Evolutionary conservation across 2,329 filamentous ascomycete genomes (phyloP), one percentile per base, ranked within the genome.

Genomic region (Colletotrichum aenigma): DNA sequence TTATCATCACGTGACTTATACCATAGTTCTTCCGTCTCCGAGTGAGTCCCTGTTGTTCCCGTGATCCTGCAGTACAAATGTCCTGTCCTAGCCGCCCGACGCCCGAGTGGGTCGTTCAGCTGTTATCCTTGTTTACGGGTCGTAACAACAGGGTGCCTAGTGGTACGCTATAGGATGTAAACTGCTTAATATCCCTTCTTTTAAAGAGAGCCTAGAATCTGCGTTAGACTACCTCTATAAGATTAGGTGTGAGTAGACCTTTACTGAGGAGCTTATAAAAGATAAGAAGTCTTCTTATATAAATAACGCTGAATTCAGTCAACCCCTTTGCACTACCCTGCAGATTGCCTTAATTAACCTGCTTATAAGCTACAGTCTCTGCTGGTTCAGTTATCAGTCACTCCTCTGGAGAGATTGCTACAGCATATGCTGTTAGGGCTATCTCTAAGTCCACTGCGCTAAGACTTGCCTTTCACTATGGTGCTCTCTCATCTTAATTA

Each of bases 371-470:
- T 83, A 83, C 6, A 83, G 83, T 88, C 24, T 60, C 71, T 1
- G 82, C 86, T 4, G 55, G 75, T 3, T 82, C 81, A 2, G 86
- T 87, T 1, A 82, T 88, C 4, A 87, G 88, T 5, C 88, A 89
- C 78, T 88, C 86, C 0, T 87, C 85, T 1, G 88, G 88, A 3
- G 88, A 90, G 76, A 89, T 89, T n/a, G 87, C 80, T 1, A 88
- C 88, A 0, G 89, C 87, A 0, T 91, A 89, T 77, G 87, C 88
- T 0, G 85, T 87, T 0, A 88, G 88, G 7, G 34, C 38, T 30
- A 61, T 85, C 4, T 81, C 83, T 3, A 83, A 88, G 38, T 83
- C 88, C 30, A 81, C 84, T 1, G 86, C 86, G 61, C 86, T 90
- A 79, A 82, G 83, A 0, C 84, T 88, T 18, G 67, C 67, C 3